phyloP scores from a whole-genome alignment of 169 alveolate species.

The Babesia ovata region DNA sequence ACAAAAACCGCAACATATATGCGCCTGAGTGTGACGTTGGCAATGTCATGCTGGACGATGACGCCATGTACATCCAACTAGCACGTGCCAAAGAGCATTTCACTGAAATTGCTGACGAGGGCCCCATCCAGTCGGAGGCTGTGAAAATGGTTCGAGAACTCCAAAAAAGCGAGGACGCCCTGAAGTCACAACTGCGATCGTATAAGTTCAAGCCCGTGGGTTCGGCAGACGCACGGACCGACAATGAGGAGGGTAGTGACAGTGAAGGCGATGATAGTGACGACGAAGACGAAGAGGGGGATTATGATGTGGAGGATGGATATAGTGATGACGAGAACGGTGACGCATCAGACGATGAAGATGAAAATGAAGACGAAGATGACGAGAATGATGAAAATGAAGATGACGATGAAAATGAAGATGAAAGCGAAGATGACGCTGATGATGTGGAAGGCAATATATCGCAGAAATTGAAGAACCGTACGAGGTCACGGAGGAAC shows the following conservation, averaged over 20 bases:
- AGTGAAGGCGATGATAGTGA: conserved; percentile 2
- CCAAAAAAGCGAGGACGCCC: conserved; percentile 69
- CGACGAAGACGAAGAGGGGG: conserved; percentile 12
- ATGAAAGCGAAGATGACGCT: not conserved
- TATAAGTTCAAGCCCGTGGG: conserved; percentile 16
- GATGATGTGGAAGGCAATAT: not conserved
- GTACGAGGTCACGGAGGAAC: not conserved
- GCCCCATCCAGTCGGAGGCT: conserved; percentile 69
- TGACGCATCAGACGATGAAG: conserved; percentile 11
- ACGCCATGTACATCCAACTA: conserved; percentile 95
- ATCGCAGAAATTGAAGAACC: not conserved
- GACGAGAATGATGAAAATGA: conserved; percentile 52
- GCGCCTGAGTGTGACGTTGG: conserved; percentile 98
- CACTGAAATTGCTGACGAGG: conserved; percentile 74
- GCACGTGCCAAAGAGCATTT: conserved; percentile 93
- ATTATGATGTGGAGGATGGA: conserved; percentile 23
- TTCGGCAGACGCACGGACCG: not conserved
- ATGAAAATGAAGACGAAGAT: conserved; percentile 35
- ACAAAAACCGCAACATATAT: conserved; percentile 92
- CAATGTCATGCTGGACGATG: conserved; percentile 92
- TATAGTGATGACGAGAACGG: conserved; percentile 11
- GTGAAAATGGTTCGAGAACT: conserved; percentile 89
- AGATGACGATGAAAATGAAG: conserved; percentile 1
- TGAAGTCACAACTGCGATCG: conserved; percentile 20
- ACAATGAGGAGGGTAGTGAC: conserved; percentile 15